These are phyloP conservation scores for Aureobasidium pullulans DNA, from an alignment of 2,329 filamentous ascomycete species.

Conservation along the genomic window DNA sequence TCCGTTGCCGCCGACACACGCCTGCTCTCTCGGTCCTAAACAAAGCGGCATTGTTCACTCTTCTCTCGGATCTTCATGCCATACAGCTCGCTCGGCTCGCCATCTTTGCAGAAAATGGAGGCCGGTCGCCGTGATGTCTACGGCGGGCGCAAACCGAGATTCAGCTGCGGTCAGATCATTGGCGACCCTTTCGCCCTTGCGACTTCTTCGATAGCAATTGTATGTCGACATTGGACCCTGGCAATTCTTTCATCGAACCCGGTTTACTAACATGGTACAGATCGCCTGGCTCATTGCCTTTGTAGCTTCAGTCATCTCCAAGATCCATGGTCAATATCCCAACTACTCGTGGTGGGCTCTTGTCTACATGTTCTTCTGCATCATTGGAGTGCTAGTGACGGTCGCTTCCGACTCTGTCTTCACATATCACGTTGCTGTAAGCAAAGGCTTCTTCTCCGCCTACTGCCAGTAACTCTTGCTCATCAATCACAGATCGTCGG, in stretches of 20 bases:
- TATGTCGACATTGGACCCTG: slow-evolving; percentile 44
- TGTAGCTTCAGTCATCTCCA: slow-evolving; percentile 71
- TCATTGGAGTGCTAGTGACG: slow-evolving; percentile 71
- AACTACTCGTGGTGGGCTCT: slow-evolving; percentile 90
- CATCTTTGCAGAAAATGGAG: slow-evolving; percentile 77
- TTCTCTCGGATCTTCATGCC: slow-evolving; percentile 24
- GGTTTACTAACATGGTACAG: slow-evolving; percentile 39
- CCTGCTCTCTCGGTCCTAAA: not conserved
- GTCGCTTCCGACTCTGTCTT: slow-evolving; percentile 77
- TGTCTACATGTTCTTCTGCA: slow-evolving; percentile 77
- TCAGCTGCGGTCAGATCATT: slow-evolving; percentile 81
- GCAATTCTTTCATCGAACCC: not conserved
- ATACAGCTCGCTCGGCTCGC: slow-evolving; percentile 63
- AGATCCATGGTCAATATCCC: slow-evolving; percentile 56
- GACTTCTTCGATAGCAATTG: slow-evolving; percentile 83
- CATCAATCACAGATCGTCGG: slow-evolving; percentile 60
- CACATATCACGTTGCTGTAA: slow-evolving; percentile 80
- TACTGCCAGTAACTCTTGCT: not conserved
- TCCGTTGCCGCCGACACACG: not conserved
- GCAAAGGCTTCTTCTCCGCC: slow-evolving; percentile 20
- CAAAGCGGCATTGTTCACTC: not conserved
- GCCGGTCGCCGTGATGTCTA: slow-evolving; percentile 34
- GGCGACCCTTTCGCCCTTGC: slow-evolving; percentile 95
- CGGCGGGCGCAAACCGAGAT: slow-evolving; percentile 42
- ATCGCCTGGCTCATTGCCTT: slow-evolving; percentile 94